Base-by-base conservation (phyloP, 2,329 filamentous ascomycete species). In the Botrytis fabae region DNA sequence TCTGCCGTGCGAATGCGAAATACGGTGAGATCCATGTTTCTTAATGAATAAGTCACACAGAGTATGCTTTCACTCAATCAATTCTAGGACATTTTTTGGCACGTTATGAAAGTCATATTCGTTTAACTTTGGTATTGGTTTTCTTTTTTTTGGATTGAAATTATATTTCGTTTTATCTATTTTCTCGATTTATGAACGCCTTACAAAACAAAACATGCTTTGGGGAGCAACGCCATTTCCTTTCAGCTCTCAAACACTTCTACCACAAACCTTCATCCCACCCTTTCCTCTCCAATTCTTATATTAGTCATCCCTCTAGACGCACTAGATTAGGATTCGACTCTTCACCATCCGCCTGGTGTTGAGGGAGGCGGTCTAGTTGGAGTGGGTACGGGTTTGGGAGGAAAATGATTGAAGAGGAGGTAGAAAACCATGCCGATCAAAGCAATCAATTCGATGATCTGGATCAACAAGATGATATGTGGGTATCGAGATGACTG, bases 31-130 rank as follows among this genome's bases (percentile, higher is more conserved):
- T 6, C 75, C 75, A 69, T 77, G 72, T 25, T 75, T 59, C 16
- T 22, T 42, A 9, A 76, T 71, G 32, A 77, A 77, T 2, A 71
- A 63, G 44, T 75, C 74, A 38, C 75, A 77, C 3, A 76, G 70
- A 25, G 10, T n/a, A 51, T 22, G n/a, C n/a, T 5, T 14, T 51
- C 48, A n/a, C 12, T 51, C 48, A 51, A n/a, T 51, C 12, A 7
- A n/a, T 46, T 51, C 22, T n/a, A 51, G 25, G 22, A 14, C 4
- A 51, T 10, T 51, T n/a, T n/a, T 6, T 51, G 14, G 48, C 48
- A 51, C 25, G 14, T n/a, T 51, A 14, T 51, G 25, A n/a, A n/a
- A n/a, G 10, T 51, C 48, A n/a, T 12, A n/a, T n/a, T 51, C 10
- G 4, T 14, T 16, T 51, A 14, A 51, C 14, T 12, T 7, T 51